Conservation (phyloP, 345 rosid genomes). For the Salix koriyanagi region DNA sequence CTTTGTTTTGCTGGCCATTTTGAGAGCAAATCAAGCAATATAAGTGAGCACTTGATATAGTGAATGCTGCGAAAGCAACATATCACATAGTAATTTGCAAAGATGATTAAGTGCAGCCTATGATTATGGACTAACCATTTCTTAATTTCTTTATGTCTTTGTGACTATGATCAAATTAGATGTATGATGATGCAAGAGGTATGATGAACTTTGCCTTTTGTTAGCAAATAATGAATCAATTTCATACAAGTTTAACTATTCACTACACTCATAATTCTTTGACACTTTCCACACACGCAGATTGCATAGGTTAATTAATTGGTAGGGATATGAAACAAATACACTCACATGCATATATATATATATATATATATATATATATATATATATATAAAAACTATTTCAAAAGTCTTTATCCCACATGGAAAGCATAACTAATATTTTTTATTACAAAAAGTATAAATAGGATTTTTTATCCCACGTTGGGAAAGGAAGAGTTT, state of each 20-base stretch:
- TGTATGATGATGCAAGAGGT: constrained; percentile 18
- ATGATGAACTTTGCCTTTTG: constrained; percentile 16
- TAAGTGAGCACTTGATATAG: constrained; percentile 28
- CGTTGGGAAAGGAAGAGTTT: too few species aligned
- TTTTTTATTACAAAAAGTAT: too few species aligned
- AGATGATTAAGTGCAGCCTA: constrained; percentile 3
- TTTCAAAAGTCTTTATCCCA: too few species aligned
- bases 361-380: too few species aligned
- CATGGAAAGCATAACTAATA: too few species aligned
- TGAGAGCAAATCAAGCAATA: constrained; percentile 27
- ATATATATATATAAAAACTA: too few species aligned
- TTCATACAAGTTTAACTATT: background rate
- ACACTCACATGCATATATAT: too few species aligned
- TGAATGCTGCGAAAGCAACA: constrained; percentile 8
- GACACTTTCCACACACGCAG: too few species aligned
- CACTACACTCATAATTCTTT: background rate
- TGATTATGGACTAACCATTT: constrained; percentile 17
- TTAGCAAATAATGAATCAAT: background rate
- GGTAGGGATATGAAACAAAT: too few species aligned
- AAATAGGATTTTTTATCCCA: too few species aligned
- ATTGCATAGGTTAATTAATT: too few species aligned
- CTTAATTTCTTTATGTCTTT: background rate
- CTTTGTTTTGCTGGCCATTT: constrained; percentile 21
- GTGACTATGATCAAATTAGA: background rate
- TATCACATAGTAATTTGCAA: background rate